phyloP scores from a whole-genome alignment of 495 filamentous ascomycete species.

The Hyaloscypha hepaticicola region DNA sequence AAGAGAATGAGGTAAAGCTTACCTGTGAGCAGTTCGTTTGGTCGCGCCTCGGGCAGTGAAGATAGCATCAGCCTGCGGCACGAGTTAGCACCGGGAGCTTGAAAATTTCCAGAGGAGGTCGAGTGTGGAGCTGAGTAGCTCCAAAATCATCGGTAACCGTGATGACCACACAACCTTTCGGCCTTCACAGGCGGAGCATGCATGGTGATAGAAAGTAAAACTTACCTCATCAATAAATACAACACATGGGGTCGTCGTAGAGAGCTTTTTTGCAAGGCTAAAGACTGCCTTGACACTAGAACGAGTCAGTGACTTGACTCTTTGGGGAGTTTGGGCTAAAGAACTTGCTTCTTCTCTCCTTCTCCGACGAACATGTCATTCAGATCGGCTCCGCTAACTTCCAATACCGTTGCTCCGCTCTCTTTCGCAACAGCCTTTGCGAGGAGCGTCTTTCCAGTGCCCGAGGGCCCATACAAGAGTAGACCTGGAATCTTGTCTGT shows the following conservation, averaged over 20 bases:
- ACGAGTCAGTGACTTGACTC: too few relatives aligned
- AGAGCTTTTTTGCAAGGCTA: slow-evolving; percentile 80
- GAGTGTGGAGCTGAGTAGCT: too few relatives aligned
- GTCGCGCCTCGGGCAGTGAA: slow-evolving; percentile 68
- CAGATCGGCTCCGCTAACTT: slow-evolving; percentile 63
- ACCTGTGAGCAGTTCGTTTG: slow-evolving; percentile 56
- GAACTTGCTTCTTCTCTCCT: slow-evolving; percentile 75
- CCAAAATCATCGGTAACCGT: too few relatives aligned
- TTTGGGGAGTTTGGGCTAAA: too few relatives aligned
- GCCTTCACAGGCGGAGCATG: too few relatives aligned
- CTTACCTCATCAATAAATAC: slow-evolving; percentile 90
- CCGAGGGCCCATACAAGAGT: slow-evolving; percentile 90
- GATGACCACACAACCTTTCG: too few relatives aligned
- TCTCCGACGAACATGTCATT: slow-evolving; percentile 97
- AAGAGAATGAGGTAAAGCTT: background rate
- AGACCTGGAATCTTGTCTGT: slow-evolving; percentile 88
- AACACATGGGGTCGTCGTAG: slow-evolving; percentile 65
- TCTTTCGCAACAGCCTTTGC: slow-evolving; percentile 97
- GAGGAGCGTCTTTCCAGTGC: slow-evolving; percentile 92
- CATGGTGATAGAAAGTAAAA: background rate
- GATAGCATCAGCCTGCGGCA: slow-evolving; percentile 66
- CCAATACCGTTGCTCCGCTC: slow-evolving; percentile 76
- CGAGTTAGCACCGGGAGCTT: background rate
- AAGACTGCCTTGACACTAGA: slow-evolving; percentile 77
- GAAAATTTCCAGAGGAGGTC: too few relatives aligned